Evolutionary conservation across 1,284 basidiomycete species (phyloP).

Genomic region (Mycena citricolor): DNA sequence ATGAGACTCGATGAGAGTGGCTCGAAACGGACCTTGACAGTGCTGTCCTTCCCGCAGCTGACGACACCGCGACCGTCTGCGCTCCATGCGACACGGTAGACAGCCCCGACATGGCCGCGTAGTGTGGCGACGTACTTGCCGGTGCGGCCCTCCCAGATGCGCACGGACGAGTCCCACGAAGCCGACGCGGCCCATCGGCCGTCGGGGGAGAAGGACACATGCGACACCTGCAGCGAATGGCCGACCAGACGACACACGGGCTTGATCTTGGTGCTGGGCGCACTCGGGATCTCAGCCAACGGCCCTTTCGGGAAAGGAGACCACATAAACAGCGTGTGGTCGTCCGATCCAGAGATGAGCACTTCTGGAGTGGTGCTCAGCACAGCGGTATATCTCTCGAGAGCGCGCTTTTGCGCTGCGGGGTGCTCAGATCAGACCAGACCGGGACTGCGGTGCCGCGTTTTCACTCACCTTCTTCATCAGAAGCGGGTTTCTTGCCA

Average conservation of each 20-base stretch:
- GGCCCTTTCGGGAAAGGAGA: slow-evolving; percentile 52
- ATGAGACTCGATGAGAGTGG: neutral
- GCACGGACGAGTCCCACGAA: slow-evolving; percentile 89
- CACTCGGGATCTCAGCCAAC: slow-evolving; percentile 34
- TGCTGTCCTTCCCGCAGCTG: slow-evolving; percentile 94
- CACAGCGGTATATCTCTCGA: slow-evolving; percentile 73
- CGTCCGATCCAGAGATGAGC: slow-evolving; percentile 91
- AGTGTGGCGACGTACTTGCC: slow-evolving; percentile 93
- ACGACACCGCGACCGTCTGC: slow-evolving; percentile 91
- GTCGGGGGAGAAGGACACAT: slow-evolving; percentile 95
- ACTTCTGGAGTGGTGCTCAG: slow-evolving; percentile 75
- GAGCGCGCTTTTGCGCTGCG: slow-evolving; percentile 72
- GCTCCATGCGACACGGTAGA: slow-evolving; percentile 95
- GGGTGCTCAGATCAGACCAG: neutral
- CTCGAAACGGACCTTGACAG: slow-evolving; percentile 79
- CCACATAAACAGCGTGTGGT: slow-evolving; percentile 95
- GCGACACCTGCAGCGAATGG: slow-evolving; percentile 94
- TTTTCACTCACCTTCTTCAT: slow-evolving; percentile 73
- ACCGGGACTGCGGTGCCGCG: no score
- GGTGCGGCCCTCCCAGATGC: slow-evolving; percentile 92
- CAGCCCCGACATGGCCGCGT: slow-evolving; percentile 91
- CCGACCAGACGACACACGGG: slow-evolving; percentile 88
- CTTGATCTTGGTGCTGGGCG: slow-evolving; percentile 65
- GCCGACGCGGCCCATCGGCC: slow-evolving; percentile 90
- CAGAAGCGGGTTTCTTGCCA: slow-evolving; percentile 70